Evolutionary conservation across 2,329 filamentous ascomycete species (phyloP).

Genomic region (Cladosporium sp.): DNA sequence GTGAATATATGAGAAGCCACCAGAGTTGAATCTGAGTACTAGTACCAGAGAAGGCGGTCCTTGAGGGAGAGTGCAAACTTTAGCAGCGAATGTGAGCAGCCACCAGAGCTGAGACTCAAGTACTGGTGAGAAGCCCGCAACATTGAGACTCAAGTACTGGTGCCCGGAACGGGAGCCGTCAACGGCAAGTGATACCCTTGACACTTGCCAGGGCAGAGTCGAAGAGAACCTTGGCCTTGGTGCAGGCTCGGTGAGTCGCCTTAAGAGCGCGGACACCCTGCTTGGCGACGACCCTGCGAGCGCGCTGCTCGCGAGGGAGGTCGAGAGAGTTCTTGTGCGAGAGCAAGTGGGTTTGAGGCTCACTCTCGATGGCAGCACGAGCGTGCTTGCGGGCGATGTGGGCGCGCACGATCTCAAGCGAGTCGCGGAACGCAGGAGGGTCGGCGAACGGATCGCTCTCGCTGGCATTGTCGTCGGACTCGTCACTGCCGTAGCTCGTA

Average conservation of each 20-base stretch:
- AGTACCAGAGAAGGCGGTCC: too few species aligned
- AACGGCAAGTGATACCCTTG: too few species aligned
- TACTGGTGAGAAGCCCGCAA: too few species aligned
- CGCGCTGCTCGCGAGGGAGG: background rate
- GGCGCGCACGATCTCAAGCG: background rate
- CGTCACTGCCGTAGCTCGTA: background rate
- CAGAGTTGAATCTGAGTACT: too few species aligned
- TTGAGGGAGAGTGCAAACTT: too few species aligned
- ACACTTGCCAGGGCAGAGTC: background rate
- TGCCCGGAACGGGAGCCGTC: too few species aligned
- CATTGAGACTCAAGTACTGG: too few species aligned
- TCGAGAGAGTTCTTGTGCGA: background rate
- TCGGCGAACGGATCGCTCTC: background rate
- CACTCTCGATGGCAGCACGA: background rate
- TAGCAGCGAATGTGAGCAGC: too few species aligned
- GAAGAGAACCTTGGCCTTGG: background rate
- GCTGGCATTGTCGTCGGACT: background rate
- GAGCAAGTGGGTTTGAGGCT: background rate
- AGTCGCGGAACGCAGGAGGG: background rate
- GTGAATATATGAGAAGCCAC: too few species aligned
- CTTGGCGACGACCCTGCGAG: background rate
- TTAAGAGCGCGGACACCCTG: background rate
- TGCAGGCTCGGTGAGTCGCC: background rate
- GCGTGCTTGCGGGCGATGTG: background rate
- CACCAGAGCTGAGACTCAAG: too few species aligned